Evolutionary conservation across 2,329 filamentous ascomycete species (phyloP).

Genomic region (Cordyceps militaris): DNA sequence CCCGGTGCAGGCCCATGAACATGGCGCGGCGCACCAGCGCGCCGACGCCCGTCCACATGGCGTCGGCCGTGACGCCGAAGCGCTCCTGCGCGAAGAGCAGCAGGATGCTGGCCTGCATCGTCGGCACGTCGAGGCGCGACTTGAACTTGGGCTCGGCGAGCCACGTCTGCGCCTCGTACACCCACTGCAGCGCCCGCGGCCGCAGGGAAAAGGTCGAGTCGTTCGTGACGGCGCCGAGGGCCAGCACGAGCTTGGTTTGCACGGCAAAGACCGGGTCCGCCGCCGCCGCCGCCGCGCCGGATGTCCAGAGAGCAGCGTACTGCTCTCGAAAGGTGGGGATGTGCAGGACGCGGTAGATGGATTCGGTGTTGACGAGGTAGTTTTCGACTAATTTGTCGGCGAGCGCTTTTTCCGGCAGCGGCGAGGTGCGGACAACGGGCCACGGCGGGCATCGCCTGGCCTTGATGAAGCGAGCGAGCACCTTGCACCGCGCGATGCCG

Average conservation of each 20-base stretch:
- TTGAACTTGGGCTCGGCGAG: conserved; percentile 47
- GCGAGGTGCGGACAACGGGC: conserved; percentile 33
- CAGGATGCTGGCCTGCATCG: conserved; percentile 42
- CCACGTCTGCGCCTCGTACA: conserved; percentile 52
- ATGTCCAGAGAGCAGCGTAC: conserved; percentile 45
- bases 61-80: conserved; percentile 33
- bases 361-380: conserved; percentile 43
- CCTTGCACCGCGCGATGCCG: conserved; percentile 44
- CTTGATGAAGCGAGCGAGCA: conserved; percentile 46
- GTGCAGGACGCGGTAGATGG: conserved; percentile 43
- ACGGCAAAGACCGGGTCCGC: conserved; percentile 41
- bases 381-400: conserved; percentile 41
- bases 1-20: conserved; percentile 44
- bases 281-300: conserved; percentile 19
- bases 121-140: conserved; percentile 39
- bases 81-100: conserved; percentile 36
- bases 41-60: conserved; percentile 42
- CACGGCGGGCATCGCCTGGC: conserved; percentile 38
- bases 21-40: conserved; percentile 38
- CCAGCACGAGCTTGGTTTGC: conserved; percentile 51
- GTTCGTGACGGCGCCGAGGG: conserved; percentile 46
- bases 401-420: conserved; percentile 40
- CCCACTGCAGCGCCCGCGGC: conserved; percentile 44
- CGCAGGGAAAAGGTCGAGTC: conserved; percentile 45
- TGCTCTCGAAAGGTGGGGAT: conserved; percentile 41